Percentiles rank a stretch among this genome's conserved stretches.
phyloP scores from a whole-genome alignment of 345 rosid species.

The Populus davidiana region DNA sequence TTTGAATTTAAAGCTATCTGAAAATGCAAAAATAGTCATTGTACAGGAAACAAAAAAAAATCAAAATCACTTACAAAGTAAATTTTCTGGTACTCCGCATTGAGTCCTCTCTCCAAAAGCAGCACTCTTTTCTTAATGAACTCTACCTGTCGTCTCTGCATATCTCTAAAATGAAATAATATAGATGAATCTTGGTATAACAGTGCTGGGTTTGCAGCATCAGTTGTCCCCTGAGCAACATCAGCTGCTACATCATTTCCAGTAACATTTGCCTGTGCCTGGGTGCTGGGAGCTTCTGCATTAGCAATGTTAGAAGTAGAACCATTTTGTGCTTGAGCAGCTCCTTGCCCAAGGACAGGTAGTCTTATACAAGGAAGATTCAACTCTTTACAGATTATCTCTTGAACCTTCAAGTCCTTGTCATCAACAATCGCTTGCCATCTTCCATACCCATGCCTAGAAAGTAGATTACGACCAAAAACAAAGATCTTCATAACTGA shows the following conservation, averaged over 20 bases:
- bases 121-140: conserved; percentile 92
- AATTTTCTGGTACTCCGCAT: conserved; percentile 63
- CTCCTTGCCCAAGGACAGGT: conserved; percentile 64
- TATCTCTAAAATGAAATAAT: conserved; percentile 72
- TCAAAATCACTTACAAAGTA: conserved; percentile 51
- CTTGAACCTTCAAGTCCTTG: conserved; percentile 81
- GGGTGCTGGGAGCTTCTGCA: conserved; percentile 48
- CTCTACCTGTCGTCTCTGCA: conserved; percentile 91
- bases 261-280: conserved; percentile 43
- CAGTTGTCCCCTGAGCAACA: conserved; percentile 48
- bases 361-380: conserved; percentile 70
- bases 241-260: conserved; percentile 48
- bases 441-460: conserved; percentile 98
- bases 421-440: conserved; percentile 99
- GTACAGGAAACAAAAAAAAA: neutral
- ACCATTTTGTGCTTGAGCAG: conserved; percentile 65
- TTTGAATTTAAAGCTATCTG: neutral
- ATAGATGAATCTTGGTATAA: conserved; percentile 47
- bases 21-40: neutral
- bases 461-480: conserved; percentile 4
- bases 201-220: conserved; percentile 41
- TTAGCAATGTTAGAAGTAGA: conserved; percentile 40
- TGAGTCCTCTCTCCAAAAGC: conserved; percentile 81
- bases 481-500: conserved; percentile 1
- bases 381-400: conserved; percentile 82